phyloP scores from a whole-genome alignment of 345 rosid species.

The Eucalyptus lansdowneana region DNA sequence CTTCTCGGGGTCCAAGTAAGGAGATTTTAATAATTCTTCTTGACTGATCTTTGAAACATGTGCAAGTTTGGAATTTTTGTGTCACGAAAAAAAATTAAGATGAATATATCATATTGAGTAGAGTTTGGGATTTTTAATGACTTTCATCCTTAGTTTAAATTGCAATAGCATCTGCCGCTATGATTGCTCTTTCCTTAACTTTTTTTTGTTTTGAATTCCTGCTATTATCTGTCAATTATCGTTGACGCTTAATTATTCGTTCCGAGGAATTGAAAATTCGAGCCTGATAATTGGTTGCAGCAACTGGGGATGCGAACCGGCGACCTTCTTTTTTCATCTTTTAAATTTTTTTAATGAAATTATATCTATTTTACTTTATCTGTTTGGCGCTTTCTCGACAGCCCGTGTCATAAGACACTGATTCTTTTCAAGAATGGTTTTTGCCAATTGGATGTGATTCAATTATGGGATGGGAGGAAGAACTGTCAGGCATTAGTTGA shows the following conservation, averaged over 20 bases:
- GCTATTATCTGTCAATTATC: background rate
- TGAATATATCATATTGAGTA: background rate
- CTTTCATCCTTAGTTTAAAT: background rate
- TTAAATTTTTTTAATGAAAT: background rate
- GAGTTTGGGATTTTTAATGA: background rate
- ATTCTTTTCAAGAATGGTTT: background rate
- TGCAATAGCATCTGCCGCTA: background rate
- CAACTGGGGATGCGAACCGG: background rate
- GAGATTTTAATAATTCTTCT: no score
- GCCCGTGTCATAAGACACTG: background rate
- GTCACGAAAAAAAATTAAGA: no score
- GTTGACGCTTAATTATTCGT: background rate
- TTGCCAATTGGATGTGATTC: background rate
- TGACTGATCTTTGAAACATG: background rate
- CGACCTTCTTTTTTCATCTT: background rate
- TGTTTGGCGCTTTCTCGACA: background rate
- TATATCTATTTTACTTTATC: background rate
- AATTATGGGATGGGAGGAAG: background rate
- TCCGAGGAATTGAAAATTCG: background rate
- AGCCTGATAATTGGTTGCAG: background rate
- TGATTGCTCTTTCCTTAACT: background rate
- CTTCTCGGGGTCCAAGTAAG: rapidly evolving
- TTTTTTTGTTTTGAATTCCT: background rate
- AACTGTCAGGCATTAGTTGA: background rate
- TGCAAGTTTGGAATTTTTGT: no score